Conservation (phyloP, 805 yeast species). For the Monosporozyma unispora region DNA sequence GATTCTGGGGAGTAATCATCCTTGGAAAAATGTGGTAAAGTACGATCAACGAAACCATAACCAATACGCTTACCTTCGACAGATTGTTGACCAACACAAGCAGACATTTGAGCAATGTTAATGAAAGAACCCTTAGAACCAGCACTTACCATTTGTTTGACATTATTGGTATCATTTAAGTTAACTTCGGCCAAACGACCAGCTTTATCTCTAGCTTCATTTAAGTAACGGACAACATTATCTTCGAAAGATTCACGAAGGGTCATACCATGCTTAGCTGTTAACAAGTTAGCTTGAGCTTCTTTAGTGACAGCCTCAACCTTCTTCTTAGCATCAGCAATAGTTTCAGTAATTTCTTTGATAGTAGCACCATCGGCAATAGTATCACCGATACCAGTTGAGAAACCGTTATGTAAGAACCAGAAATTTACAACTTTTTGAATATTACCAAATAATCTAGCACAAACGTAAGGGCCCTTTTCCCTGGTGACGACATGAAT, state of each 20-base stretch:
- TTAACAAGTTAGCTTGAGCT: conserved; percentile 80
- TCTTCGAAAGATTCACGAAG: conserved; percentile 97
- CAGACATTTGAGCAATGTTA: conserved; percentile 98
- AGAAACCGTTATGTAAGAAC: conserved; percentile 93
- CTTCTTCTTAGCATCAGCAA: conserved; percentile 84
- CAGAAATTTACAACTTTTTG: conserved; percentile 95
- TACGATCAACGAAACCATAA: conserved; percentile 91
- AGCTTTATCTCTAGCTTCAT: conserved; percentile 98
- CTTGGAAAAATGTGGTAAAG: conserved; percentile 95
- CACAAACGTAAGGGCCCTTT: conserved; percentile 87
- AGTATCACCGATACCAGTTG: conserved; percentile 99
- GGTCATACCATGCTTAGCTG: conserved; percentile 99
- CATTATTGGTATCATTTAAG: conserved; percentile 88
- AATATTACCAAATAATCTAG: conserved; percentile 80
- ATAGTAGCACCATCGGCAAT: conserved; percentile 97
- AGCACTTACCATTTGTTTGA: conserved; percentile 97
- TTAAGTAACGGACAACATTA: conserved; percentile 86
- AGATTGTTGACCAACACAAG: conserved; percentile 99
- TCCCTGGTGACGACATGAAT: conserved; percentile 97
- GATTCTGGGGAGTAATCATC: conserved; percentile 99
- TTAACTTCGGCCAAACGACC: conserved; percentile 98
- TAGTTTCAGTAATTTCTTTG: conserved; percentile 87
- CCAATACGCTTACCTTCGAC: conserved; percentile 99
- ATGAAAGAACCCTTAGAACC: conserved; percentile 99
- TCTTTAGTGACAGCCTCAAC: conserved; percentile 89